These are phyloP conservation scores for Suillus alpinus DNA, from an alignment of 768 basidiomycete species.

Conservation along the genomic window DNA sequence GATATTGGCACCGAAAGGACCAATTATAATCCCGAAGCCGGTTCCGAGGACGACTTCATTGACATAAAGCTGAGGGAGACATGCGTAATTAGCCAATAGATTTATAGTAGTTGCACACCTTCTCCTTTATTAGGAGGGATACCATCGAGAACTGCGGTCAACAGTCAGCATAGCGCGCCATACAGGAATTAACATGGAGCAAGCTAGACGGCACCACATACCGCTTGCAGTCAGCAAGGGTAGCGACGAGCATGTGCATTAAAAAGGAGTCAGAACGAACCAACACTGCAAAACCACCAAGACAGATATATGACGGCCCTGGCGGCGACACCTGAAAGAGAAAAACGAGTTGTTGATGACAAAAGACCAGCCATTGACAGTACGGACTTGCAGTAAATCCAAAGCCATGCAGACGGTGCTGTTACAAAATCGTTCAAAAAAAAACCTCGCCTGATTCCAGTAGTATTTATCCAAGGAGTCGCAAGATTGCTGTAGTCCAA, in stretches of 20 bases:
- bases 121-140: constrained; percentile 81
- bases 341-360: constrained; percentile 21
- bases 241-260: neutral
- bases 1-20: constrained; percentile 66
- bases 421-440: neutral
- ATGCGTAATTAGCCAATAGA: neutral
- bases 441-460: neutral
- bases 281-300: constrained; percentile 55
- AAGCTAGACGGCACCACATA: neutral
- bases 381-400: constrained; percentile 25
- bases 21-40: constrained; percentile 54
- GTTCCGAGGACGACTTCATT: constrained; percentile 95
- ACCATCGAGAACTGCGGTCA: constrained; percentile 72
- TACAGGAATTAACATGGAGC: neutral
- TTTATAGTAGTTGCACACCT: constrained; percentile 37
- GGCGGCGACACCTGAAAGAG: constrained; percentile 46
- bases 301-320: constrained; percentile 56
- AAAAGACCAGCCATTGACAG: neutral
- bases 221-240: neutral
- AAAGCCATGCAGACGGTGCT: constrained; percentile 15
- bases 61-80: constrained; percentile 64
- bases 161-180: neutral
- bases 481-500: neutral
- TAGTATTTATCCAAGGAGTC: neutral
- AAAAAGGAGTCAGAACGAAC: constrained; percentile 25